Evolutionary conservation across 83 land plant species (phyloP).

Genomic region (Picea engelmannii): DNA sequence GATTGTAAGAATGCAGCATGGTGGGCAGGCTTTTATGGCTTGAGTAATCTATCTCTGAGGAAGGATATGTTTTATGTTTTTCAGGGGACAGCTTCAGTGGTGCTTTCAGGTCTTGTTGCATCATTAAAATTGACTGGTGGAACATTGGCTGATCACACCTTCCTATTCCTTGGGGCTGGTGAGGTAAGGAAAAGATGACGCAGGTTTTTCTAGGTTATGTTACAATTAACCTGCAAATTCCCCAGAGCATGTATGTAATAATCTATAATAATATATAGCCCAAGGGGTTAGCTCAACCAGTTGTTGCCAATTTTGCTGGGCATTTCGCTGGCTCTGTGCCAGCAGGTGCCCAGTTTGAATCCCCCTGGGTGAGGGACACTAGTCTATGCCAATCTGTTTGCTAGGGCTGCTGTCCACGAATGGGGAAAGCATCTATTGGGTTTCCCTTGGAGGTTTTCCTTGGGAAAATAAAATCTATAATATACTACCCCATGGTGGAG

Average conservation of each 20-base stretch:
- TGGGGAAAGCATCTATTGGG: too few relatives aligned
- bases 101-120: slow-evolving; percentile 43
- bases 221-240: not conserved
- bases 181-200: slow-evolving; percentile 25
- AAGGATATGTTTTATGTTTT: not conserved
- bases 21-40: not conserved
- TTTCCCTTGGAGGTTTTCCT: too few relatives aligned
- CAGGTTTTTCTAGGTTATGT: not conserved
- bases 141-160: slow-evolving; percentile 41
- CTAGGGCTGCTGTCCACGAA: too few relatives aligned
- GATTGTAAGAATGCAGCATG: not conserved
- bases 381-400: too few relatives aligned
- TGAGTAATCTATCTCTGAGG: not conserved
- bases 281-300: too few relatives aligned
- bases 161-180: slow-evolving; percentile 53
- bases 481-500: not conserved
- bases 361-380: too few relatives aligned
- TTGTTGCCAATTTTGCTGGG: too few relatives aligned
- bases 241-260: not conserved
- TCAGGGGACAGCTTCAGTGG: slow-evolving; percentile 47
- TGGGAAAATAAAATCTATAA: not conserved
- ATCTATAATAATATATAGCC: too few relatives aligned
- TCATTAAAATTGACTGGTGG: slow-evolving; percentile 46
- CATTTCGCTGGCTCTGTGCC: too few relatives aligned
- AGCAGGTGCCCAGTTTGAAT: too few relatives aligned